These are phyloP conservation scores for Phytopythium ostracodes DNA, from an alignment of 352 stramenopile genomes.

Conservation along the genomic window DNA sequence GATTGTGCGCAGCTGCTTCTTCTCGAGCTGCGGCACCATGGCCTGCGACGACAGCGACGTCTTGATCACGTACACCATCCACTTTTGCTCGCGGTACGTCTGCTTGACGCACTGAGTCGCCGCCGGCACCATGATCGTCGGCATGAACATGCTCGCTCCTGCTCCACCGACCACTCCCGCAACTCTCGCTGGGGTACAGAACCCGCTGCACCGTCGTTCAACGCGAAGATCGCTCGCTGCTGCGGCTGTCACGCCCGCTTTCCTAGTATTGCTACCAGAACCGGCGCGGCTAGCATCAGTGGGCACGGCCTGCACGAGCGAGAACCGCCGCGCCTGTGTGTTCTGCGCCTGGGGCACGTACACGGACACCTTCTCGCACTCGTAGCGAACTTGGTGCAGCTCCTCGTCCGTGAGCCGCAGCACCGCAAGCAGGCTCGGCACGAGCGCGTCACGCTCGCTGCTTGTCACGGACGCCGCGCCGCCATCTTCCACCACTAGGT, in stretches of 20 bases:
- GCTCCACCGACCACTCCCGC: background rate
- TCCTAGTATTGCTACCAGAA: background rate
- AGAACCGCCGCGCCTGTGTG: background rate
- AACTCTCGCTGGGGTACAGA: background rate
- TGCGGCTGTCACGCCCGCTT: no score
- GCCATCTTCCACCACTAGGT: slow-evolving; percentile 57
- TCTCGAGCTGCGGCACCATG: slow-evolving; percentile 66
- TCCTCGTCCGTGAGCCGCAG: slow-evolving; percentile 55
- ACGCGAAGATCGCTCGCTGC: background rate
- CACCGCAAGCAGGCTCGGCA: slow-evolving; percentile 56
- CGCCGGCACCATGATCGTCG: slow-evolving; percentile 3
- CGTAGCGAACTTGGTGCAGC: slow-evolving; percentile 68
- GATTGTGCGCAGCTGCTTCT: slow-evolving; percentile 60
- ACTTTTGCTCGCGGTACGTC: slow-evolving; percentile 58
- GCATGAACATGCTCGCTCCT: background rate
- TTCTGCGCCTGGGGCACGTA: slow-evolving; percentile 14
- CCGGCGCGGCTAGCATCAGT: background rate
- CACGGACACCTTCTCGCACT: slow-evolving; percentile 67
- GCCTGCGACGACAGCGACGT: slow-evolving; percentile 55
- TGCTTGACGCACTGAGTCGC: slow-evolving; percentile 48
- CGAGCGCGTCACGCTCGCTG: slow-evolving; percentile 16
- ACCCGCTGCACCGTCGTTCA: background rate
- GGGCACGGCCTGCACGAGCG: background rate
- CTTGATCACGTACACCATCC: slow-evolving; percentile 68
- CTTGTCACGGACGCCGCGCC: background rate